Base-by-base conservation (phyloP, 768 basidiomycete genomes). In the Boletus reticulatus region DNA sequence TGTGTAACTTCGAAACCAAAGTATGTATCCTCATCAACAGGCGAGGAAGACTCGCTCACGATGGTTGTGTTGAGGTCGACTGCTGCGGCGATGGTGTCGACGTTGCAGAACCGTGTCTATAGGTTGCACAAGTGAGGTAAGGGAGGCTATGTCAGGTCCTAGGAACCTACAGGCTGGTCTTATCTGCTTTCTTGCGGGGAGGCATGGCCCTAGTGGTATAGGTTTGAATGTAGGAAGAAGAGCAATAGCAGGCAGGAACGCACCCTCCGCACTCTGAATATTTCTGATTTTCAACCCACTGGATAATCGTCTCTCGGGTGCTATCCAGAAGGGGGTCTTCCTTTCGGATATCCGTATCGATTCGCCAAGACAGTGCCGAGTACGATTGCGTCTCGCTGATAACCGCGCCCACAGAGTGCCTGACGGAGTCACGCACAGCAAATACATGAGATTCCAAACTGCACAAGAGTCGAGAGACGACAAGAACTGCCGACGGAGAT, bases 311-410 rank as follows among this genome's bases (percentile, higher is more conserved):
- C 9, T 57, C 52, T 44, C 42, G 46, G 14, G 8, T 17, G 2
- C 8, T 20, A 14, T 49, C 34, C 12, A 13, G 12, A 34, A 34
- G 2, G 13, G 34, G 34, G 13, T 13, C 12, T 12, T 36, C 36
- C 19, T 24, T 19, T 13, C 20, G 36, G 16, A 16, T 12, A 20
- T 47, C 44, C 5, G 57, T 58, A 46, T 58, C 57, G 13, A 58
- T 55, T 20, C 57, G 48, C 57, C 57, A 58, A 19, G 54, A 31
- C 3, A 46, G 44, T 17, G 57, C 6, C 5, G 57, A 37, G 43
- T 42, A 10, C 0, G 38, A 56, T 38, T 2, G 24, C 9, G 34
- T 50, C 37, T 31, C 34, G 16, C 36, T 36, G 43, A 55, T 12
- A 31, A 55, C 48, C 11, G 53, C 34, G 7, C 49, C 44, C 7